Evolutionary conservation across 2,329 filamentous ascomycete species (phyloP), one percentile per base, ranked within the genome.

Genomic region (Neonectria ditissima): DNA sequence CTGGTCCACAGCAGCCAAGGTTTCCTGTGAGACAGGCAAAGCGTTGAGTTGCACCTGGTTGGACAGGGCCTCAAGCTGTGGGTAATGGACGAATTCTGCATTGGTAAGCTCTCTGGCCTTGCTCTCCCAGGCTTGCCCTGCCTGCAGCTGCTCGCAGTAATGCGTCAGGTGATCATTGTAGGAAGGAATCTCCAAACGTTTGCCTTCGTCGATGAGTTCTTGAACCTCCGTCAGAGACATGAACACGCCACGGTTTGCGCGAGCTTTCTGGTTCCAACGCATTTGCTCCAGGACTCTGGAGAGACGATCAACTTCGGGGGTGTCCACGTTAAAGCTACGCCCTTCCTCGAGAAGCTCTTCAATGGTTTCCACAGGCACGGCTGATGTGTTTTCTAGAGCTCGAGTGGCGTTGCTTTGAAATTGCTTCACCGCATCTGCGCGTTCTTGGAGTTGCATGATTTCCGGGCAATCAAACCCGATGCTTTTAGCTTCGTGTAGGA

Each of bases 401-500:
- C 84, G 83, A 60, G 87, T 85, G 32, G 93, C 94, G 71, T 91
- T 91, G 60, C 87, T 85, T 77, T 95, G 94, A 80, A 97, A 99
- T 62, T 89, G 87, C 69, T 91, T 89, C 79, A 99, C 96, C 55
- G 91, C 91, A 68, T 92, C 89, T 63, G 92, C 92, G 53, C 95
- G 92, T 77, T 98, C 94, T 75, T 91, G 91, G 57, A 99, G 84
- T 67, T 93, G 91, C 39, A 86, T 86, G 73, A 98, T 97, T 79
- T 99, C 95, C 43, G 92, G 91, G 78, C 94, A 97, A 71, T 97
- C 94, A 76, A 99, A 99, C 14, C 92, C 93, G 66, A 98, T 89
- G 71, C 90, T 89, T 73, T 97, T 92, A 24, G 95, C 95, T 71
- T 94, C 90, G 63, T 88, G 85, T 61, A 99, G 87, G 51, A 99